A percentile compares a stretch with the other conserved stretches of the same genome.
Evolutionary conservation across 2,329 filamentous ascomycete species (phyloP).

Genomic region (Colletotrichum musicola): DNA sequence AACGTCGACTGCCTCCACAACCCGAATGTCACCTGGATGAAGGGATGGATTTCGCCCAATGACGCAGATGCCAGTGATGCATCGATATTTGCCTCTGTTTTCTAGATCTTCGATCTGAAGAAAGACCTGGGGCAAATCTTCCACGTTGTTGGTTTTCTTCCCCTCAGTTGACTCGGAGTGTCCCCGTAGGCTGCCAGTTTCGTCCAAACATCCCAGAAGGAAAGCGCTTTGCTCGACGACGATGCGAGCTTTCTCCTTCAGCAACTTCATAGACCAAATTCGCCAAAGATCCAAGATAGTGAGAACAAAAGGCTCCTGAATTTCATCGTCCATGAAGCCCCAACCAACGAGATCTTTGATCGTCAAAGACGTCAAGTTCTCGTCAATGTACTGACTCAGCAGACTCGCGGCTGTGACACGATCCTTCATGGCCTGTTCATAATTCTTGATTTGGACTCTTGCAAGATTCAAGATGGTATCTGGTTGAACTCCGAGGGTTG

Average conservation of each 20-base stretch:
- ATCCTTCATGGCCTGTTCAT: constrained; percentile 78
- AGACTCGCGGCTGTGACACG: constrained; percentile 74
- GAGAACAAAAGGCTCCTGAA: constrained; percentile 82
- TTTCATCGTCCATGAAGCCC: constrained; percentile 77
- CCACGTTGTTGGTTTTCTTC: constrained; percentile 55
- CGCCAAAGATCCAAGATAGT: constrained; percentile 88
- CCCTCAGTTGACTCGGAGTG: constrained; percentile 67
- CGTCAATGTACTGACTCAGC: constrained; percentile 82
- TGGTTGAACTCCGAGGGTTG: constrained; percentile 78
- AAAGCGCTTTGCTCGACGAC: constrained; percentile 86
- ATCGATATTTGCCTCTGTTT: constrained; percentile 65
- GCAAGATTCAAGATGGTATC: constrained; percentile 77
- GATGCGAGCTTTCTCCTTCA: constrained; percentile 94
- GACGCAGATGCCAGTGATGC: constrained; percentile 83
- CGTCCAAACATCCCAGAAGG: constrained; percentile 89
- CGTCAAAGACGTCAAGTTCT: constrained; percentile 82
- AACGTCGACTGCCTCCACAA: constrained; percentile 86
- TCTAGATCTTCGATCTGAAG: constrained; percentile 78
- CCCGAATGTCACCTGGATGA: constrained; percentile 90
- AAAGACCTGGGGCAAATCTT: constrained; percentile 85
- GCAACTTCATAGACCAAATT: constrained; percentile 86
- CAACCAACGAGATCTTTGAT: constrained; percentile 82
- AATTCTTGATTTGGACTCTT: constrained; percentile 73
- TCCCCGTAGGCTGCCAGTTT: constrained; percentile 81
- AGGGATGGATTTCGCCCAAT: constrained; percentile 94